phyloP scores from a whole-genome alignment of 441 rosid species.

The Manihot esculenta region DNA sequence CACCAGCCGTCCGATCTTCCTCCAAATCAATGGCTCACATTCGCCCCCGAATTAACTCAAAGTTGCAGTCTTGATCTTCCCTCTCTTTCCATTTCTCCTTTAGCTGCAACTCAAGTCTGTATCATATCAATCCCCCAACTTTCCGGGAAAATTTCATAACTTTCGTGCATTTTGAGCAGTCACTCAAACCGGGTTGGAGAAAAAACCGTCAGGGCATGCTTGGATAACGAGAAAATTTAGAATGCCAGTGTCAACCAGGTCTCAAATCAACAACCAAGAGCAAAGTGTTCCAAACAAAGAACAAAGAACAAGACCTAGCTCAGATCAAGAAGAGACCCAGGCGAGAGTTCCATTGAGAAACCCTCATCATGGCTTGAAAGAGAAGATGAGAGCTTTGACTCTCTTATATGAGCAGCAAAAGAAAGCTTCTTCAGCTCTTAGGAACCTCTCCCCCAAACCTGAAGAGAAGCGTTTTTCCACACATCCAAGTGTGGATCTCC shows the following conservation, averaged over 20 bases:
- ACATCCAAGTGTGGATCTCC: slow-evolving; percentile 57
- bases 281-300: slow-evolving; percentile 30
- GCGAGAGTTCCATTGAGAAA: slow-evolving; percentile 43
- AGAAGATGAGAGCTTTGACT: slow-evolving; percentile 74
- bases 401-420: slow-evolving; percentile 79
- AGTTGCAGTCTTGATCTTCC: slow-evolving; percentile 24
- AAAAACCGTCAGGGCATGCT: slow-evolving; percentile 41
- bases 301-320: slow-evolving; percentile 31
- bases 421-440: slow-evolving; percentile 50
- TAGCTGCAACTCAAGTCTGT: slow-evolving; percentile 10
- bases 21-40: slow-evolving; percentile 26
- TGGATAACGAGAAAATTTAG: slow-evolving; percentile 36
- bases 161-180: slow-evolving; percentile 23
- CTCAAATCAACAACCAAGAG: slow-evolving; percentile 46
- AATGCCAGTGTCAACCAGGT: slow-evolving; percentile 89
- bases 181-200: slow-evolving; percentile 24
- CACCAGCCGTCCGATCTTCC: slow-evolving; percentile 24
- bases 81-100: slow-evolving; percentile 20
- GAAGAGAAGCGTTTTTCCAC: slow-evolving; percentile 47
- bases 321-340: slow-evolving; percentile 41
- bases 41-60: slow-evolving; percentile 6
- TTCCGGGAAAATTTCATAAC: slow-evolving; percentile 16
- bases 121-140: slow-evolving; percentile 11
- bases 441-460: slow-evolving; percentile 47
- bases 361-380: slow-evolving; percentile 79